Evolutionary conservation across 306 rosid genomes (phyloP).

Genomic region (Coriaria nepalensis): DNA sequence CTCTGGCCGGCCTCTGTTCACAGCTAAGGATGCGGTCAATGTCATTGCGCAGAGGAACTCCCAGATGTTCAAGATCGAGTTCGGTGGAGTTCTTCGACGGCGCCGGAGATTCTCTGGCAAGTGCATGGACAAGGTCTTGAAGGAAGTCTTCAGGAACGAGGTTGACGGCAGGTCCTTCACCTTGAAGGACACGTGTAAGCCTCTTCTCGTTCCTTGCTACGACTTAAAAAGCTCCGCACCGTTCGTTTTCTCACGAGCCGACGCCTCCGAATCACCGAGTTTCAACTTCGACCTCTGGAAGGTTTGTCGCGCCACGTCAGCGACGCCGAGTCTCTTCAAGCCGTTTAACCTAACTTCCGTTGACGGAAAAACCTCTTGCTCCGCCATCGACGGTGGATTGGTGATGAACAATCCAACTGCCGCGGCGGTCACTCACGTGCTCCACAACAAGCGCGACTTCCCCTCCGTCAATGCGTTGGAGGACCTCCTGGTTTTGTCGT

Average conservation of each 20-base stretch:
- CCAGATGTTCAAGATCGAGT: slow-evolving; percentile 30
- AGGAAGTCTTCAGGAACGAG: slow-evolving; percentile 36
- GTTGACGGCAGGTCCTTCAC: slow-evolving; percentile 40
- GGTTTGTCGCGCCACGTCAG: slow-evolving; percentile 89
- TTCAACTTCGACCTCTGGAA: slow-evolving; percentile 90
- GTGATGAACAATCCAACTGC: slow-evolving; percentile 96
- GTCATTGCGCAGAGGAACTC: slow-evolving; percentile 24
- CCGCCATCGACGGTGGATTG: slow-evolving; percentile 80
- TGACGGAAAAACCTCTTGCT: slow-evolving; percentile 65
- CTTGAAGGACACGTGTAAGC: slow-evolving; percentile 73
- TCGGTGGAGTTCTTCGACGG: slow-evolving; percentile 32
- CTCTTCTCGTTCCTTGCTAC: slow-evolving; percentile 79
- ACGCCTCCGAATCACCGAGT: slow-evolving; percentile 67
- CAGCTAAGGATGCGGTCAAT: slow-evolving; percentile 53
- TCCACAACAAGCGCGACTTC: slow-evolving; percentile 80
- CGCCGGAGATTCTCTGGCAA: slow-evolving; percentile 37
- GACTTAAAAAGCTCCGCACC: slow-evolving; percentile 89
- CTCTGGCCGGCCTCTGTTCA: slow-evolving; percentile 55
- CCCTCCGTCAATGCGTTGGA: slow-evolving; percentile 68
- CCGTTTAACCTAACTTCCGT: slow-evolving; percentile 55
- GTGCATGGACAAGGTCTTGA: slow-evolving; percentile 56
- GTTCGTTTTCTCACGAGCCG: slow-evolving; percentile 86
- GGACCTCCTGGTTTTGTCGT: slow-evolving; percentile 65
- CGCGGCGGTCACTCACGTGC: slow-evolving; percentile 82
- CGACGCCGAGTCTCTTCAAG: slow-evolving; percentile 63